These are phyloP conservation scores for Aleurites moluccanus DNA, from an alignment of 441 rosid genomes.

Conservation along the genomic window DNA sequence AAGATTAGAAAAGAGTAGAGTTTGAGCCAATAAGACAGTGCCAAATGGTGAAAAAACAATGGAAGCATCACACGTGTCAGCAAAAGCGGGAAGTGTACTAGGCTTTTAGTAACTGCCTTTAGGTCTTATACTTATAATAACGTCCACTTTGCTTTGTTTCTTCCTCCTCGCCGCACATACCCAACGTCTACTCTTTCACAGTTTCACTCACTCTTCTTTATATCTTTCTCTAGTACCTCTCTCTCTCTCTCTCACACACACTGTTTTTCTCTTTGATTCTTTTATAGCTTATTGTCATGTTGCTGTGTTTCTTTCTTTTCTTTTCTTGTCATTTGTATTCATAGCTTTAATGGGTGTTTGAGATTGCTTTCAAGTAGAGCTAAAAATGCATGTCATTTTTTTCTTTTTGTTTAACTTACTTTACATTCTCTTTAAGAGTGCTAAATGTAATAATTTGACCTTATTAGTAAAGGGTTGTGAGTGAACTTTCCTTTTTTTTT, in stretches of 20 bases:
- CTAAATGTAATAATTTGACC: background rate
- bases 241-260: background rate
- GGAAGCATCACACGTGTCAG: background rate
- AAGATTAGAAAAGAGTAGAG: too few species aligned
- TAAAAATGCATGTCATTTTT: constrained; percentile 12
- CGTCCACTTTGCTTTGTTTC: constrained; percentile 24
- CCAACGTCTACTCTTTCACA: background rate
- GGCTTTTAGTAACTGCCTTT: constrained; percentile 18
- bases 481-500: background rate
- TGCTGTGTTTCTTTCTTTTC: background rate
- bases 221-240: constrained; percentile 10
- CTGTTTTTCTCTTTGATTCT: background rate
- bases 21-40: background rate
- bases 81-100: constrained; percentile 21
- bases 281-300: background rate
- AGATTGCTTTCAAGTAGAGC: constrained; percentile 10
- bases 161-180: constrained; percentile 32
- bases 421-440: background rate
- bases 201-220: too few species aligned
- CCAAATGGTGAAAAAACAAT: constrained; percentile 4
- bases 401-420: background rate
- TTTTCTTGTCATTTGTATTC: constrained; percentile 5
- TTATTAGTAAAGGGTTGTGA: background rate
- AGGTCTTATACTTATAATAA: constrained; percentile 35
- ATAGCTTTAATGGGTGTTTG: constrained; percentile 16